Evolutionary conservation across 106 monocot species (phyloP), one percentile per base, ranked within the genome.

Genomic region (Platanthera guangdongensis): DNA sequence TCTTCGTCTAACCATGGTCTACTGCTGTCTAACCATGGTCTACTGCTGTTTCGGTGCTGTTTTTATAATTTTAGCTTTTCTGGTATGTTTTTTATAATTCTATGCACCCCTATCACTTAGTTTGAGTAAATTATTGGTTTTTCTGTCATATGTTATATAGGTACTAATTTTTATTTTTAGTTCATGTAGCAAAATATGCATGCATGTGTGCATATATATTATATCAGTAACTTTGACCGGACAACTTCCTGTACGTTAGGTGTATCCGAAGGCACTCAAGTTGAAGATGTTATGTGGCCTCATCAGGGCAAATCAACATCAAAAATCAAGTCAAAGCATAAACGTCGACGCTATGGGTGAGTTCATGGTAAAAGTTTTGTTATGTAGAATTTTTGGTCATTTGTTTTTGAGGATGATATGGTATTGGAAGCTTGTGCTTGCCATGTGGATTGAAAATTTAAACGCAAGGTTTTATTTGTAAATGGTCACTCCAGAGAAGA

Each of bases 301-400:
- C 60, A 68, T 62, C 68, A 84, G 70, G 84, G 75, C 15, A 88
- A 93, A 76, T 70, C 54, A 46, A 51, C 85, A 57, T 47, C 75
- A 15, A 94, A 92, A 82, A 77, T 80, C 49, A 95, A 95, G 74
- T 79, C 75, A 75, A 91, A 94, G 78, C 80, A 88, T 52, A 92
- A 95, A 57, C 81, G 84, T 0, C 87, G 87, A 21, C 80, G 83
- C 25, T 77, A 82, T 82, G 88, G 86, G 93, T 93, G 78, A 68
- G 84, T 80, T 57, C 16, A 53, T 70, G 9, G 55, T 71, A 3
- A 12, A 68, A 7, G 47, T 47, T 6, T 77, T 51, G 8, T 60
- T 72, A 21, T 73, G 10, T 21, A 28, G 15, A 77, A 48, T 9
- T 72, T 50, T 50, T 72, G 18, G 50, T 50, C 11, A 22, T 25